Percentiles rank a stretch among this genome's conserved stretches.
Evolutionary conservation across 1,284 basidiomycete species (phyloP).

Genomic region (Mycena citricolor): DNA sequence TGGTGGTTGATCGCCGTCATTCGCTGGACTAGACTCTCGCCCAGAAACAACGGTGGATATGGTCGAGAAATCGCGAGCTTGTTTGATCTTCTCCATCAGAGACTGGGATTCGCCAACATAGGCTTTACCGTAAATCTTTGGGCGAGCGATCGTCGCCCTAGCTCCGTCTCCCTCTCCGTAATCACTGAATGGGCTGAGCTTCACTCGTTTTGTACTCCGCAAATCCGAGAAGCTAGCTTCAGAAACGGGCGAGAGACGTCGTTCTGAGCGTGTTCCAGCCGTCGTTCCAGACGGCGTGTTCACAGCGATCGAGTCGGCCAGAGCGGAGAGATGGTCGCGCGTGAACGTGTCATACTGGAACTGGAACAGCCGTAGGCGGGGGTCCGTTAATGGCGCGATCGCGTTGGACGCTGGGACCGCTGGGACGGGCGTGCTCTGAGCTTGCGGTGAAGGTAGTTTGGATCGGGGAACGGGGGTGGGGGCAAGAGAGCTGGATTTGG

Average conservation of each 20-base stretch:
- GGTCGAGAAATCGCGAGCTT: slow-evolving; percentile 72
- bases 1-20: too few species aligned
- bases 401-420: slow-evolving; percentile 30
- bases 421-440: slow-evolving; percentile 57
- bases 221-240: slow-evolving; percentile 49
- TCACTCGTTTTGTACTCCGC: slow-evolving; percentile 74
- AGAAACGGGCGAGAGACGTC: slow-evolving; percentile 43
- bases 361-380: slow-evolving; percentile 82
- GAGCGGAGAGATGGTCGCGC: slow-evolving; percentile 84
- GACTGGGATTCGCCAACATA: slow-evolving; percentile 72
- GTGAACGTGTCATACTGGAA: slow-evolving; percentile 94
- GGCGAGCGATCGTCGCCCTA: slow-evolving; percentile 49
- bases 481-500: slow-evolving; percentile 39
- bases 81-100: slow-evolving; percentile 75
- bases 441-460: slow-evolving; percentile 34
- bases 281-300: slow-evolving; percentile 64
- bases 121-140: slow-evolving; percentile 48
- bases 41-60: slow-evolving; percentile 67
- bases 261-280: slow-evolving; percentile 36
- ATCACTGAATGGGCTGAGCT: slow-evolving; percentile 62
- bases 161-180: slow-evolving; percentile 46
- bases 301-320: slow-evolving; percentile 86
- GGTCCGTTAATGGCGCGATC: slow-evolving; percentile 58
- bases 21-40: too few species aligned
- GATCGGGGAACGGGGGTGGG: slow-evolving; percentile 30